Conservation (phyloP, 2,329 filamentous ascomycete genomes). For the Curvularia spicifera region DNA sequence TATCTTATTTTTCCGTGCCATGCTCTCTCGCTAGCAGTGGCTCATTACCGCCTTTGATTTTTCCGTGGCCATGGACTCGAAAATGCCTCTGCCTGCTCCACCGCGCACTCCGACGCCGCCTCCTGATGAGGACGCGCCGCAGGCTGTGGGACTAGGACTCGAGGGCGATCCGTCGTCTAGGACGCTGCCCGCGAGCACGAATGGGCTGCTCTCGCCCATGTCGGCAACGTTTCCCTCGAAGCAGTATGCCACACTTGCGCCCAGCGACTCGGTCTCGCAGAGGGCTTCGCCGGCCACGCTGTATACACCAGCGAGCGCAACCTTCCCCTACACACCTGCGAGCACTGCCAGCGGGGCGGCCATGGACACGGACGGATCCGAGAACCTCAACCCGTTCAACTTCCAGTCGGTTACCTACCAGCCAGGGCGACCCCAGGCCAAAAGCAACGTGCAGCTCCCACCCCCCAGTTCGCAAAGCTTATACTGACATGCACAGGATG, state of each 20-base stretch:
- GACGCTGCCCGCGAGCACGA: slow-evolving; percentile 37
- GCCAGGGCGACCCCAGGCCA: slow-evolving; percentile 69
- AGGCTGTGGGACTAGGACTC: slow-evolving; percentile 44
- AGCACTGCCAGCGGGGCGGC: slow-evolving; percentile 36
- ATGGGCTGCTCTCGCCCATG: slow-evolving; percentile 48
- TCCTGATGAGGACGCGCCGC: slow-evolving; percentile 56
- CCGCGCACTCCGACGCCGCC: slow-evolving; percentile 71
- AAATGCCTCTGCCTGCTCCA: slow-evolving; percentile 64
- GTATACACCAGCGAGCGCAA: slow-evolving; percentile 44
- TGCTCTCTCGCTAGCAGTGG: slow-evolving; percentile 25
- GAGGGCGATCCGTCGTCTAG: slow-evolving; percentile 37
- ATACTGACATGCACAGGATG: slow-evolving; percentile 64
- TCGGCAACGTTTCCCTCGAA: slow-evolving; percentile 49
- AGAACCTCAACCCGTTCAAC: slow-evolving; percentile 79
- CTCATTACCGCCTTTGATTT: slow-evolving; percentile 31
- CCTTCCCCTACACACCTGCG: slow-evolving; percentile 44
- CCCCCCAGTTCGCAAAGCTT: background rate
- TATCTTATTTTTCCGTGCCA: slow-evolving; percentile 20
- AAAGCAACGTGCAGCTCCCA: slow-evolving; percentile 59
- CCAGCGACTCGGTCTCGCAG: slow-evolving; percentile 46
- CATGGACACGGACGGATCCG: slow-evolving; percentile 42
- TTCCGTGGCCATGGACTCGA: slow-evolving; percentile 61
- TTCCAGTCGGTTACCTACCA: slow-evolving; percentile 73
- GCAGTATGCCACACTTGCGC: slow-evolving; percentile 44
- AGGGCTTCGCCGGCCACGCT: slow-evolving; percentile 40